Base-by-base conservation (phyloP, 495 filamentous ascomycete genomes). In the Astrothelium subdiscretum region DNA sequence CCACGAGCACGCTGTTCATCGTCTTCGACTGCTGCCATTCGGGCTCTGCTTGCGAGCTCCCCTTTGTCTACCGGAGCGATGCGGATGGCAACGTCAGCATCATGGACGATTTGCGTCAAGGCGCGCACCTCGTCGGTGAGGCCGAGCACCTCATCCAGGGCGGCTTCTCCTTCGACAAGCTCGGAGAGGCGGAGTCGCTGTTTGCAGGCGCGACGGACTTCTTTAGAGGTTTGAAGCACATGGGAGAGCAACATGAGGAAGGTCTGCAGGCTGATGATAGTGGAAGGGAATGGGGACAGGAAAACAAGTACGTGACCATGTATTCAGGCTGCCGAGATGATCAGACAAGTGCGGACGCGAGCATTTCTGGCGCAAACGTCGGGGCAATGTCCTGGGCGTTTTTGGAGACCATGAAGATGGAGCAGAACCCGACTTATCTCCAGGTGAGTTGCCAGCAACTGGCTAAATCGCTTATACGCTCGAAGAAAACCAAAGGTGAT, bases 21-120 rank as follows among this genome's bases (percentile, higher is more conserved):
- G 70, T 85, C 29, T 80, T 85, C 63, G 83, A 85, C 67, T 85
- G 82, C 72, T 85, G 83, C 69, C 83, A 85, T 66, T 80, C 77
- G n/a, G 83, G 83, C 58, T 83, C 81, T 0, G 81, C 81, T 0
- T 72, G 82, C 60, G 83, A 85, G 61, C 71, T 85, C 0, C 82
- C 83, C 3, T 85, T 79, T 63, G 79, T 84, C 20, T 85, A 79
- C 69, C 70, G 68, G 29, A 58, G 59, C 29, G 78, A 84, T 67
- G 75, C 75, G 27, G 72, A 80, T 22, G 81, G 82, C 61, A 77
- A 83, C 63, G 77, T 84, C 52, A 80, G 74, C 59, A 62, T 83
- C 57, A 72, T 85, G 22, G 79, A 84, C 66, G 81, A 79, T 54
- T 69, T 84, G 32, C 79, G 82, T 66, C 66, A 77, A 43, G 82